Percentiles rank a stretch among this genome's conserved stretches.
phyloP scores from a whole-genome alignment of 2,329 filamentous ascomycete genomes.

The Penicillium sp. region DNA sequence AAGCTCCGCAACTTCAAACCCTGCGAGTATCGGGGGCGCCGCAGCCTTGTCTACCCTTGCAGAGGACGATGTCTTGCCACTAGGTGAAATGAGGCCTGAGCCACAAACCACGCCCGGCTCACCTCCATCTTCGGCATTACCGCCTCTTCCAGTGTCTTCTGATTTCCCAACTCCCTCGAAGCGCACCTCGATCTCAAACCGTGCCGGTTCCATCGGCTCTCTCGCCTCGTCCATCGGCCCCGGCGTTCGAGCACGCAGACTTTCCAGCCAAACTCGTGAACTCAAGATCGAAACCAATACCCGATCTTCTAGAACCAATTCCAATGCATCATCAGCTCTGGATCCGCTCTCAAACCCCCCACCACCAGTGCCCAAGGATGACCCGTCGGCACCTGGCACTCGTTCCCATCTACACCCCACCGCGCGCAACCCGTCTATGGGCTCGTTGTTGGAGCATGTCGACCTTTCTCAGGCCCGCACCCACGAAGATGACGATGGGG shows the following conservation, averaged over 20 bases:
- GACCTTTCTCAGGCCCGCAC: constrained; percentile 47
- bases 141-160: constrained; percentile 49
- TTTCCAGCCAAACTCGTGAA: constrained; percentile 81
- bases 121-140: constrained; percentile 46
- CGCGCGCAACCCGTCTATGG: constrained; percentile 35
- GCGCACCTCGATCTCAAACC: constrained; percentile 19
- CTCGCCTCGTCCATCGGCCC: constrained; percentile 28
- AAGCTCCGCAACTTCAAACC: constrained; percentile 73
- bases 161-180: constrained; percentile 23
- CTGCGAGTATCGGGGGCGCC: constrained; percentile 65
- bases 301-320: constrained; percentile 31
- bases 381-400: constrained; percentile 20
- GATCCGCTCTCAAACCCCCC: constrained; percentile 26
- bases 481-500: constrained; percentile 45
- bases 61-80: constrained; percentile 56
- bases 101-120: constrained; percentile 36
- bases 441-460: constrained; percentile 42
- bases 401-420: constrained; percentile 27
- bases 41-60: constrained; percentile 67
- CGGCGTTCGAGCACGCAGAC: constrained; percentile 71
- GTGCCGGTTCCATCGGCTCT: constrained; percentile 22
- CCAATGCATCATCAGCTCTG: constrained; percentile 27
- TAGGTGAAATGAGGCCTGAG: constrained; percentile 36
- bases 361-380: constrained; percentile 34
- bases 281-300: constrained; percentile 81